Conservation (phyloP, 164 flowering plant genomes). For the Sextonia rubra region DNA sequence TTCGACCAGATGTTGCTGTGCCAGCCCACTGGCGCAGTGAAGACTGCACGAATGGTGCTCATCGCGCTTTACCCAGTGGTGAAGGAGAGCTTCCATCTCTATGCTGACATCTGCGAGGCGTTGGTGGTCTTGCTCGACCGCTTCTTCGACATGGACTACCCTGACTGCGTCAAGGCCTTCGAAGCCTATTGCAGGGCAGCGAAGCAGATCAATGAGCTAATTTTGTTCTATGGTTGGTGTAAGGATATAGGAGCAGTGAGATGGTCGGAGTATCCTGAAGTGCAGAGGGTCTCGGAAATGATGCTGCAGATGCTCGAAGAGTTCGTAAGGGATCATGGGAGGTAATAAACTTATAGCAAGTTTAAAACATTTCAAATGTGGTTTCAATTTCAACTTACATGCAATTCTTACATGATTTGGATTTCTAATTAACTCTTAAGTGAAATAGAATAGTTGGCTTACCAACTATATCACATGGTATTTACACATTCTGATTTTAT, state of each 20-base stretch:
- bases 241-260: constrained; percentile 62
- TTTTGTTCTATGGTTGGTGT: constrained; percentile 58
- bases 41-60: constrained; percentile 47
- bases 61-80: constrained; percentile 51
- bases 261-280: constrained; percentile 59
- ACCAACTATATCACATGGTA: too few species aligned
- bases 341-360: neutral
- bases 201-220: constrained; percentile 72
- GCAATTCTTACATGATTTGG: too few species aligned
- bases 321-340: neutral
- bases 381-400: too few species aligned
- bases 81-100: constrained; percentile 67
- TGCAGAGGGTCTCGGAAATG: constrained; percentile 22
- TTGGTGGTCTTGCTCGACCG: constrained; percentile 43
- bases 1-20: constrained; percentile 56
- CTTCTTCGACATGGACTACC: constrained; percentile 60
- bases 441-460: too few species aligned
- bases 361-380: too few species aligned
- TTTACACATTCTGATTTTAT: too few species aligned
- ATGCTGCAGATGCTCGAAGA: neutral
- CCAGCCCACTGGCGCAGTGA: constrained; percentile 48
- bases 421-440: too few species aligned
- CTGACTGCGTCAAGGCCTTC: constrained; percentile 47
- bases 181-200: constrained; percentile 53
- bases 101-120: constrained; percentile 51